Evolutionary conservation across 192 early-diverging fungal genomes (phyloP), one percentile per base, ranked within the genome.

Genomic region (Linderina pennispora): DNA sequence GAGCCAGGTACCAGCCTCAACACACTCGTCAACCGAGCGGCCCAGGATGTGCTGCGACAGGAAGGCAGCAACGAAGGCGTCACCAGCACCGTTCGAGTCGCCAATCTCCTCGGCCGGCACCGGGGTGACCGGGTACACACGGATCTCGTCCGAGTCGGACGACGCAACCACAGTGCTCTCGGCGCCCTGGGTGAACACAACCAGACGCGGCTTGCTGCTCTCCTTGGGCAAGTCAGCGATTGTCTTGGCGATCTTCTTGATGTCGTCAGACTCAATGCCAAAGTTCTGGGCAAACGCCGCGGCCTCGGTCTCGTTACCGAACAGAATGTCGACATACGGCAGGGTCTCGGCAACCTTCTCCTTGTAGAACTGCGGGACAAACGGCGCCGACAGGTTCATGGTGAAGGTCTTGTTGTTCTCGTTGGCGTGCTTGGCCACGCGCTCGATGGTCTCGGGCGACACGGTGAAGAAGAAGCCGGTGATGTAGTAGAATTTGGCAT

Each of bases 21-120:
- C 77, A 60, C 81, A 83, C 24, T 47, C 48, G 38, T 82, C 77
- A 31, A 87, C 50, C 19, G 61, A 49, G 39, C 78, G 66, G 40
- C 88, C 89, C 67, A 82, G 83, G 43, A 90, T 84, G 43, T 80
- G 78, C 67, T 89, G 82, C 51, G 86, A 74, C 51, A 97, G 53
- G 80, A 96, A 99, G 21, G 91, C 96, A 39, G 90, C 96, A 50
- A 79, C 81, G 76, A 97, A 99, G 21, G 89, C 92, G 76, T 99
- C 96, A 60, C 96, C 96, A 51, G 94, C 94, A 52, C 92, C 96
- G 74, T 99, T 99, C 62, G 91, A 90, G 65, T 98, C 95, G 40
- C 90, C 86, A 57, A 98, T 91, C 52, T 93, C 79, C 23, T 68
- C 52, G 43, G 58, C 53, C 7, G 66, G 60, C 23, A 87, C 77